Base-by-base conservation (phyloP, 2,329 filamentous ascomycete species). In the Penicillium sp. region DNA sequence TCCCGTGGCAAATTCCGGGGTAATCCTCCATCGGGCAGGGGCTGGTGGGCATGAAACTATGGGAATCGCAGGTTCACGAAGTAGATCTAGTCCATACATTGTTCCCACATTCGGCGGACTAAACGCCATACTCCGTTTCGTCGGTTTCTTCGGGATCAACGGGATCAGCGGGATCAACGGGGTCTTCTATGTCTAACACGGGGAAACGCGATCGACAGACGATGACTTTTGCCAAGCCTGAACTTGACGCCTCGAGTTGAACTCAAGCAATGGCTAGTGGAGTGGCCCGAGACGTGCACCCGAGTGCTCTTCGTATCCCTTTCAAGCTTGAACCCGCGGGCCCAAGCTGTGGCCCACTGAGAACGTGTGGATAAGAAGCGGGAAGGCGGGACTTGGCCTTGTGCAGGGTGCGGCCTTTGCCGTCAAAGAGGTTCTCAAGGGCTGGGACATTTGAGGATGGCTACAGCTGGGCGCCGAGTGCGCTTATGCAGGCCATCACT, bases 401-500 rank as follows among this genome's bases (percentile, higher is more conserved):
- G 35, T 38, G 16, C 46, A 46, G 20, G 40, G 3, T 24, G 6
- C 33, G n/a, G 39, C 28, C 20, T 36, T 22, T 36, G 22, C 20
- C 22, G 44, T 35, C 28, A 25, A 6, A 13, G 38, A 46, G 10
- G 28, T 9, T 39, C 14, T 22, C 36, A 16, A 46, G 28, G n/a
- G 20, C 39, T 20, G 14, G 20, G 16, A 47, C 16, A 25, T 44
- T 40, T 20, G 22, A 48, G 49, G 48, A 42, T 18, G 43, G 41
- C 45, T 43, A 48, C 52, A 50, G 31, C 50, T 51, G 27, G 20
- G 46, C 46, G 53, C 50, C 48, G 48, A 51, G 41, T 35, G 54
- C 54, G 54, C 56, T 58, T 58, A 58, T 58, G 56, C 56, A 55
- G 54, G 46, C 54, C 51, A 57, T 54, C 54, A 49, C 33, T 49